These are phyloP conservation scores for Ustilago loliicola DNA, from an alignment of 1,284 basidiomycete species.

Conservation along the genomic window DNA sequence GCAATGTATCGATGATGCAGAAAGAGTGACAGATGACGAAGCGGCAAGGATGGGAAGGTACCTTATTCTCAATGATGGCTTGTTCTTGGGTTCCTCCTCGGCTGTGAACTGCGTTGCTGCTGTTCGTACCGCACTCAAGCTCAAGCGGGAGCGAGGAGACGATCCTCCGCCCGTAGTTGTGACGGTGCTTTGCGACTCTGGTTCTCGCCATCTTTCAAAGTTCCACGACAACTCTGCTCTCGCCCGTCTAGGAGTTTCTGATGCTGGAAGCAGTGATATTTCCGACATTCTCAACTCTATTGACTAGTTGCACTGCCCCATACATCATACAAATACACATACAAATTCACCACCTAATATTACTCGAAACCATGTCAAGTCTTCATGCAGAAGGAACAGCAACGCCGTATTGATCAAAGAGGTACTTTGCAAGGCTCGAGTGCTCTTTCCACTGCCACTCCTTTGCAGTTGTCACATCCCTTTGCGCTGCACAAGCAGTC, in stretches of 20 bases:
- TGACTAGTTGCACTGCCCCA: neutral
- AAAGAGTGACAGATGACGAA: slow-evolving; percentile 65
- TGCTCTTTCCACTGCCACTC: slow-evolving; percentile 49
- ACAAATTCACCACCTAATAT: neutral
- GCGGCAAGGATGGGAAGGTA: slow-evolving; percentile 66
- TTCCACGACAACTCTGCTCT: slow-evolving; percentile 65
- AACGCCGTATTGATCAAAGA: slow-evolving; percentile 27
- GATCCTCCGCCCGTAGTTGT: slow-evolving; percentile 61
- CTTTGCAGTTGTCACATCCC: slow-evolving; percentile 34
- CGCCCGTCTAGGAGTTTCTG: slow-evolving; percentile 41
- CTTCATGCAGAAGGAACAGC: neutral
- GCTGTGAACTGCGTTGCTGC: slow-evolving; percentile 95
- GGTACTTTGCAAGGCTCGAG: slow-evolving; percentile 13
- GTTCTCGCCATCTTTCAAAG: slow-evolving; percentile 66
- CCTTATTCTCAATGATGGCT: slow-evolving; percentile 77
- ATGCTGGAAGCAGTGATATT: slow-evolving; percentile 59
- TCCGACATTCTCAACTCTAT: slow-evolving; percentile 55
- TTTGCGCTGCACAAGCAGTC: slow-evolving; percentile 52
- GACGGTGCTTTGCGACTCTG: slow-evolving; percentile 68
- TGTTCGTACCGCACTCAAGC: slow-evolving; percentile 72
- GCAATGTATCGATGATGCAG: slow-evolving; percentile 63
- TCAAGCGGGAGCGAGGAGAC: slow-evolving; percentile 51
- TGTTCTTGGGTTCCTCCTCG: slow-evolving; percentile 95
- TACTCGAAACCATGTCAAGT: neutral
- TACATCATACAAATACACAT: neutral